Base-by-base conservation (phyloP, 305 asterid species). In the Fraxinus ornus region DNA sequence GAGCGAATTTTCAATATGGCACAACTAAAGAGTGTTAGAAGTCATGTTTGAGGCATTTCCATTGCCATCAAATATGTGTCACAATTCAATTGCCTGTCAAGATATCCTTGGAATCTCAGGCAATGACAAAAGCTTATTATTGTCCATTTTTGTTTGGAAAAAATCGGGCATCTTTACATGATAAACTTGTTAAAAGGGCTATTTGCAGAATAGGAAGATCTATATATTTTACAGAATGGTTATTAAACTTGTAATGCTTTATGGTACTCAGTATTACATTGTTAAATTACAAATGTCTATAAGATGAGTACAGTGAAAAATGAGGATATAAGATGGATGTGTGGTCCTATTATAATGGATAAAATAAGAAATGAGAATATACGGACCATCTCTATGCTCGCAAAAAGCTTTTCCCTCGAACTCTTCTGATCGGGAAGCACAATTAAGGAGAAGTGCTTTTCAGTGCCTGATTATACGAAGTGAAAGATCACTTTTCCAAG, bases 81-180 rank as follows among this genome's bases (percentile, higher is more conserved):
- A 52, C 62, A 52, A 52, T 52, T 52, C 22, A 49, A 49, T 49
- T 49, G 62, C 21, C 62, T 49, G 7, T 49, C 26, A 57, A 57
- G 66, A 57, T 19, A n/a, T 19, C 26, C 26, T 57, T 19, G 66
- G 68, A 57, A 57, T 57, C 68, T 19, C 10, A 19, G 68, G 24
- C 28, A 75, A 74, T 77, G 55, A 70, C 37, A 60, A 52, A 7
- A 32, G 80, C 62, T 19, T 47, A 77, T 77, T 30, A 19, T 55
- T 39, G 64, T 32, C n/a, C 24, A n/a, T 39, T 78, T 60, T 55
- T 33, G 39, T 57, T 55, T 19, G 68, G 15, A 35, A 33, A 57
- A 52, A 32, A 15, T 32, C n/a, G 52, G 22, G 81, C 57, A 32
- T 44, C 80, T 78, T 78, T 32, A 78, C 57, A 12, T 62, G 55